Base-by-base conservation (phyloP, 805 yeast species). In the Vanderwaltozyma tropicalis region DNA sequence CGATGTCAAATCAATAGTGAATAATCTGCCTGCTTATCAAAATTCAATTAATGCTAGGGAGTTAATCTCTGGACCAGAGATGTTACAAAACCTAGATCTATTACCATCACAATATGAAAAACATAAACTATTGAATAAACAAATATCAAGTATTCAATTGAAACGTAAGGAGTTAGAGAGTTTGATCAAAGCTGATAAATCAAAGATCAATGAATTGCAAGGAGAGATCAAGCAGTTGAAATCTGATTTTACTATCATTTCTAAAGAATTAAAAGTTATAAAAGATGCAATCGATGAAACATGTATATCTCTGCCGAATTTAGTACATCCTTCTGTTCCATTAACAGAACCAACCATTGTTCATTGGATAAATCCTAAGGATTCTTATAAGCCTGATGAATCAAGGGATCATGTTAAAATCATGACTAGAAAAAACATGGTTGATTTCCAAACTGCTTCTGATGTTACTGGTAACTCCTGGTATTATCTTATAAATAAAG, bases 401-500 rank as follows among this genome's bases (percentile, higher is more conserved):
- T 32, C 37, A 1, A 48, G 55, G 14, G 85, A 80, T 50, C 98
- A 92, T 55, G 74, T 78, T 33, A 61, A 54, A 4, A 80, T 92
- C n/a, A 87, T 84, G 45, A 74, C 69, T 17, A 57, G 62, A n/a
- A 68, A 85, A 26, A 74, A 76, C 0, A 59, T 89, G 19, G 61
- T 86, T 19, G 92, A 92, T 41, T 71, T 92, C 37, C 63, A 66
- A 14, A 65, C 73, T 0, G 96, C 95, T 0, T 66, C 96, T 0
- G 66, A 71, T 24, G 74, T 85, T 1, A 72, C 92, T 6, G 96
- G 96, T 0, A 60, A 67, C 1, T 84, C 95, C 2, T 87, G 94
- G 81, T 88, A 87, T 55, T 92, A 84, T 50, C 61, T 92, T 5
- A 42, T 80, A 1, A 84, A 85, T 15, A 94, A 81, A 44, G 96